Base-by-base conservation (phyloP, 2,329 filamentous ascomycete genomes). In the Ophiostoma piceae region DNA sequence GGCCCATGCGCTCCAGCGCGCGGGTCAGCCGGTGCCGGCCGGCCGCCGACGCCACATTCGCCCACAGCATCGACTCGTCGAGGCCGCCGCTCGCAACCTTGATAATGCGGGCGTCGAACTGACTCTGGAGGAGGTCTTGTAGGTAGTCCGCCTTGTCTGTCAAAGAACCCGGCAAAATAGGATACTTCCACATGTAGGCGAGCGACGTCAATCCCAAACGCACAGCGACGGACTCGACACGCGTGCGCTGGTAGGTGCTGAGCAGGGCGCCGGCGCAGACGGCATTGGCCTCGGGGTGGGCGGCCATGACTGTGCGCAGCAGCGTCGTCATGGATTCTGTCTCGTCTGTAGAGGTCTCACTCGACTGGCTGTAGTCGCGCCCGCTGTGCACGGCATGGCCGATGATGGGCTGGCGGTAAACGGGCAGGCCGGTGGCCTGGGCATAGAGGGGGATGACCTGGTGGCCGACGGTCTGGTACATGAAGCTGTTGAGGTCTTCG, bases 391-490 rank as follows among this genome's bases (percentile, higher is more conserved):
- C 84, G 0, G 92, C 90, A 5, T 80, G 82, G 57, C 94, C 95
- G 1, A 79, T 77, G 74, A 98, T 97, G 68, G 87, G 82, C 74
- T 89, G 87, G 26, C 95, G 89, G 79, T 95, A 97, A 1, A 99
- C 84, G 32, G 94, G 94, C 43, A 98, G 83, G 0, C 85, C 88
- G 1, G 97, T 88, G 43, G 92, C 93, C 66, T 86, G 79, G 71
- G 89, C 88, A 77, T 97, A 98, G 19, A 97, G 84, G 2, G 94
- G 92, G 70, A 98, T 90, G 22, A 97, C 83, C 71, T 88, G 85
- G 79, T 98, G 92, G 14, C 95, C 95, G 71, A 97, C 92, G 2
- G 95, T 99, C 82, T 99, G 95, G 83, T 98, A 99, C 95, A 99
- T 99, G 88, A 95, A 98, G 81, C 94, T 97, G 79, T 99, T 92